Base-by-base conservation (phyloP, 2,329 filamentous ascomycete species). In the Diaporthe destruens region DNA sequence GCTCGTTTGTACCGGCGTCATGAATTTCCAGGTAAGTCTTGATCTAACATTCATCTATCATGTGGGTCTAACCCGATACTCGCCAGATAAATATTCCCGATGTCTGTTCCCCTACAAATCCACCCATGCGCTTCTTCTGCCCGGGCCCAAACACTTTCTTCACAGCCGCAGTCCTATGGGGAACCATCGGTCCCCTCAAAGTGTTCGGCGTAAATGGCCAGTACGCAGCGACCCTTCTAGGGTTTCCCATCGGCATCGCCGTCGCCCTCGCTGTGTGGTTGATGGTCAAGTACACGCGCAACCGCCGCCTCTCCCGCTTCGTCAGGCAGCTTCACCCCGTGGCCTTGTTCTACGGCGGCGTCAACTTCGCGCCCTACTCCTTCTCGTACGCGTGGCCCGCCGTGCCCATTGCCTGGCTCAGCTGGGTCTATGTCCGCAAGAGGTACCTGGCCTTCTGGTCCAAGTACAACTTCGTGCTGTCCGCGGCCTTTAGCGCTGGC, bases 111-210 rank as follows among this genome's bases (percentile, higher is more conserved):
- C 32, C 29, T 1, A 29, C 42, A 11, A 47, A 57, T 14, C 61
- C 61, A 25, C 61, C 44, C 18, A 51, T 39, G 29, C 25, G 53
- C 14, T 44, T 61, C 23, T 67, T 34, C 18, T 66, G 36, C 44
- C 42, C 54, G 0, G 84, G 84, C 18, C 84, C 87, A 76, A 87
- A 87, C 77, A 87, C 86, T 5, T 88, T 89, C 78, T 90, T 89
- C 79, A 89, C 87, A 0, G 86, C 87, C 1, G 85, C 87, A 0
- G 84, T 89, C 0, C 81, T 89, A 5, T 89, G 87, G 87, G 87
- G 87, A 32, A 87, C 86, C 1, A 84, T 89, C 49, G 87, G 87
- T 0, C 86, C 87, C 0, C 80, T 80, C 72, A 86, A 85, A 77
- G 83, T 88, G 39, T 89, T 87, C 74, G 79, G 80, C 25, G 78